Evolutionary conservation across 2,329 filamentous ascomycete genomes (phyloP), one percentile per base, ranked within the genome.

Genomic region (Chrysoporthe puriensis): DNA sequence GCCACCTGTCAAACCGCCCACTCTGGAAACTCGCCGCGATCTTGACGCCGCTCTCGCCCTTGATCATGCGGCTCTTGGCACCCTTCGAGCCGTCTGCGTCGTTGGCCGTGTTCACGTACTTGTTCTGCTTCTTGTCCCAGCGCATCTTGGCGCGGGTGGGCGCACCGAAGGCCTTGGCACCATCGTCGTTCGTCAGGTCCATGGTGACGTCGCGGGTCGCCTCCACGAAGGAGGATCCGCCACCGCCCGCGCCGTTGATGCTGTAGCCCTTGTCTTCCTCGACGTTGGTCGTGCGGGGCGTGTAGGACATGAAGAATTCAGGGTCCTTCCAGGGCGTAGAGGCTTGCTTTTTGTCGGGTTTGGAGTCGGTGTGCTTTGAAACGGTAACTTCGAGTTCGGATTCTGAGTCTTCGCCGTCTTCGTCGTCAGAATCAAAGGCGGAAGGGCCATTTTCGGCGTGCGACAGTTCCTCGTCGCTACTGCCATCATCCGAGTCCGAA

Each of bases 221-320:
- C 75, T 94, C 90, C 59, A 96, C 86, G 80, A 99, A 99, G 79
- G 91, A 94, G 65, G 86, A 84, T 6, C 60, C 67, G 32, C 60
- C 60, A n/a, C 43, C 43, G 43, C 59, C 42, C 73, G 84, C 86
- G 67, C 91, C 92, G 79, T 96, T 93, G 21, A 99, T 94, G 71
- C 94, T 94, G 80, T 99, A 99, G 14, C 90, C 96, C 65, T 92
- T 91, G 76, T 97, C 94, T 80, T 98, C 95, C 63, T 91, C 92
- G 4, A 91, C 84, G 77, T 95, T 96, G 73, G 88, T 86, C 54
- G 89, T 89, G 70, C 91, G 90, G 0, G 96, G 96, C 1, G 89
- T 92, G 84, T 99, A 99, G 11, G 93, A 92, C 94, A 99, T 98
- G 88, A 96, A 99, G 73, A 96, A 88, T 57, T 97, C 94, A 0